phyloP scores from a whole-genome alignment of 108 stramenopile species.

The Aurantiochytrium sp. region DNA sequence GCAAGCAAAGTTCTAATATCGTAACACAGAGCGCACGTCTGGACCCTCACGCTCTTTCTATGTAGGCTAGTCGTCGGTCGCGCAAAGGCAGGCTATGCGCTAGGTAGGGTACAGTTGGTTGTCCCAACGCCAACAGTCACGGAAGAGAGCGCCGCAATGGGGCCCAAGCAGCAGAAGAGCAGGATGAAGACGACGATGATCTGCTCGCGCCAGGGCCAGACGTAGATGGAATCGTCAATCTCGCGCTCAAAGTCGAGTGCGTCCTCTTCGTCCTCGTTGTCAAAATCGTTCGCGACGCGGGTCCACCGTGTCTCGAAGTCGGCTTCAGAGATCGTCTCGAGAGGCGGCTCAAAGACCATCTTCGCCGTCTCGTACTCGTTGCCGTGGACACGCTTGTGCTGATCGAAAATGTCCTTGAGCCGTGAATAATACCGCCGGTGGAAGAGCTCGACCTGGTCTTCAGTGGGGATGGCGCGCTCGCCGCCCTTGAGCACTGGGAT shows the following conservation, averaged over 20 bases:
- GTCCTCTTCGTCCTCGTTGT: background rate
- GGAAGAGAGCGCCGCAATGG: background rate
- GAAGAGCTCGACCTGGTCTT: background rate
- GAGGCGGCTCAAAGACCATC: background rate
- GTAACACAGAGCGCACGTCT: too few species aligned
- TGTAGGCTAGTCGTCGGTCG: too few species aligned
- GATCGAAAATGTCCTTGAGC: background rate
- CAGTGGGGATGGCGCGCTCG: background rate
- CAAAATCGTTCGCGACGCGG: background rate
- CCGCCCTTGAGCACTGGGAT: constrained; percentile 20
- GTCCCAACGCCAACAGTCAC: too few species aligned
- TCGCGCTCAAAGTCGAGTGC: background rate
- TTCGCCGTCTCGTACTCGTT: background rate
- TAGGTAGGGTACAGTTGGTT: too few species aligned
- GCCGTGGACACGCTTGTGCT: background rate
- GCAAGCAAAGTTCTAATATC: too few species aligned
- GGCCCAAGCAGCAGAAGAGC: background rate
- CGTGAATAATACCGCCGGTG: background rate
- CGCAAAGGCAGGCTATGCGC: too few species aligned
- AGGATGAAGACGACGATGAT: background rate
- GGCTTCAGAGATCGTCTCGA: background rate
- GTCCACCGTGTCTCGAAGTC: background rate
- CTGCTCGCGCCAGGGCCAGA: background rate
- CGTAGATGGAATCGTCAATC: background rate
- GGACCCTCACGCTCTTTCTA: too few species aligned